Evolutionary conservation across 75 land plant genomes (phyloP).

Genomic region (Chamaecyparis obtusa): DNA sequence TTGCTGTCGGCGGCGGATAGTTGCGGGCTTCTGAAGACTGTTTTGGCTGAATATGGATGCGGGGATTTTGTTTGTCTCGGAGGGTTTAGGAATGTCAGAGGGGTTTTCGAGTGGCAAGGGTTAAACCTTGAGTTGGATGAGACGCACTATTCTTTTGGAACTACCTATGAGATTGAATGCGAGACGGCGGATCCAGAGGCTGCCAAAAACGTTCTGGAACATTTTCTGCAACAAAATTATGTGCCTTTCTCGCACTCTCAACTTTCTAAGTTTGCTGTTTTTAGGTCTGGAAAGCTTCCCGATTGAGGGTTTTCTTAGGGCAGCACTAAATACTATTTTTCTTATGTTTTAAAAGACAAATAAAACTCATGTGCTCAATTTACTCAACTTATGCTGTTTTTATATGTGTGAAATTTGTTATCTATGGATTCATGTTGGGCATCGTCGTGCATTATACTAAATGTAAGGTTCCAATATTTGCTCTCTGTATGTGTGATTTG

Average conservation of each 20-base stretch:
- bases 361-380: too few species aligned
- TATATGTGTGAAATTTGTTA: too few species aligned
- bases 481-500: too few species aligned
- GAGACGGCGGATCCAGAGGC: constrained; percentile 79
- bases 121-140: constrained; percentile 85
- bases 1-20: constrained; percentile 15
- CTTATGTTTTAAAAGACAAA: too few species aligned
- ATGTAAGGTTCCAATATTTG: too few species aligned
- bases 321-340: too few species aligned
- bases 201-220: constrained; percentile 55
- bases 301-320: constrained; percentile 12
- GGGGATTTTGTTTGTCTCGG: constrained; percentile 68
- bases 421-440: too few species aligned
- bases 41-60: constrained; percentile 47
- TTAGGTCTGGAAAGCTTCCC: constrained; percentile 75
- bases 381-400: too few species aligned
- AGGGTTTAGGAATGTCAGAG: constrained; percentile 84
- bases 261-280: constrained; percentile 73
- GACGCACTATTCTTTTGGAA: constrained; percentile 78
- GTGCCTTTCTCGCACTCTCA: constrained; percentile 56
- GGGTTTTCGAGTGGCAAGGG: constrained; percentile 79
- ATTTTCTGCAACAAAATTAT: constrained; percentile 57
- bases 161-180: constrained; percentile 83
- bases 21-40: constrained; percentile 39
- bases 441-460: too few species aligned